phyloP scores from a whole-genome alignment of 768 basidiomycete genomes.

The Grammothele lineata region DNA sequence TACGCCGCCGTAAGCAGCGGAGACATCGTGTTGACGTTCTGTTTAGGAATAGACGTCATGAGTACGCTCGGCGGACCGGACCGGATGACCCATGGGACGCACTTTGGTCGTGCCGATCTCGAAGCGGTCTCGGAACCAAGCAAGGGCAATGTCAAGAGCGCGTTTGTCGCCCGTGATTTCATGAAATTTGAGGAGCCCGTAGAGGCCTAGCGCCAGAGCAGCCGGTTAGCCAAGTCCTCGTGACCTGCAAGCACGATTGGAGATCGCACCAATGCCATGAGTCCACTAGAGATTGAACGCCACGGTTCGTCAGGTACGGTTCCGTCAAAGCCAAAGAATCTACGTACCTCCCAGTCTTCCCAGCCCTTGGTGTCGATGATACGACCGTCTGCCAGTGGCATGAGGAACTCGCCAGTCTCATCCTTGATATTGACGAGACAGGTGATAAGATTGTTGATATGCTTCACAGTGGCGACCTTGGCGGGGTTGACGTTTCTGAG shows the following conservation, averaged over 20 bases:
- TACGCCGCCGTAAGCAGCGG: conserved; percentile 44
- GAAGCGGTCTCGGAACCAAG: conserved; percentile 49
- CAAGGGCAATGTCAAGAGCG: conserved; percentile 36
- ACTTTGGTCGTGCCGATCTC: conserved; percentile 42
- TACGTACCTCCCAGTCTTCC: conserved; percentile 49
- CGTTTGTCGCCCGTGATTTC: conserved; percentile 36
- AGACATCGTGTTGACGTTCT: conserved; percentile 59
- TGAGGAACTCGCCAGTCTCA: conserved; percentile 46
- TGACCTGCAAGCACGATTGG: background rate
- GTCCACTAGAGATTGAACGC: conserved; percentile 32
- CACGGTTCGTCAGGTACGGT: background rate
- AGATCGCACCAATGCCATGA: conserved; percentile 35
- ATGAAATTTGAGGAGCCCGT: conserved; percentile 37
- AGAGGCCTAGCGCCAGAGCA: conserved; percentile 27
- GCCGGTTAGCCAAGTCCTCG: background rate
- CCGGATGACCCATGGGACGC: no score
- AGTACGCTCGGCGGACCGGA: no score
- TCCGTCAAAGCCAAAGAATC: background rate
- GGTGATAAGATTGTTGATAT: conserved; percentile 35
- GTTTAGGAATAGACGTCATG: no score
- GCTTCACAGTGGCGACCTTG: conserved; percentile 24
- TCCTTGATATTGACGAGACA: conserved; percentile 51
- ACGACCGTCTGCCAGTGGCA: conserved; percentile 45
- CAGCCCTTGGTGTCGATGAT: conserved; percentile 56
- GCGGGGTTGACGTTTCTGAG: conserved; percentile 28